phyloP scores from a whole-genome alignment of 2,329 filamentous ascomycete species.

The Aspergillus ruber region DNA sequence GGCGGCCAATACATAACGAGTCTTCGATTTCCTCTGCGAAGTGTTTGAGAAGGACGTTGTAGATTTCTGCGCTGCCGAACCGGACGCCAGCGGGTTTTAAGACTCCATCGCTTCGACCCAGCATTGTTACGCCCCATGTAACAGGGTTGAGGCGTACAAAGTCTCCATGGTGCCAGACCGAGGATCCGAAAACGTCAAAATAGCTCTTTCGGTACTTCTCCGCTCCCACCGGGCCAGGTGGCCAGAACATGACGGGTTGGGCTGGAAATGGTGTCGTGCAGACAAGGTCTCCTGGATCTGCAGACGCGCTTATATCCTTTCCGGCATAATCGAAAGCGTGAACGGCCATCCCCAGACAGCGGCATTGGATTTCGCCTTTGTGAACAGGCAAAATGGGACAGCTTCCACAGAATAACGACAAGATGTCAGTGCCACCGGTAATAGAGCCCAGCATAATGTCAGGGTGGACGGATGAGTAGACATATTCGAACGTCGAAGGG shows the following conservation, averaged over 20 bases:
- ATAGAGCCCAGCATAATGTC: conserved; percentile 86
- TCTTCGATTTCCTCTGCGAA: conserved; percentile 76
- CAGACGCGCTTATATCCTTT: conserved; percentile 52
- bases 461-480: conserved; percentile 74
- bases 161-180: conserved; percentile 87
- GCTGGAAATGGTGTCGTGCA: conserved; percentile 82
- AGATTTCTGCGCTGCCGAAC: conserved; percentile 92
- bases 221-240: conserved; percentile 57
- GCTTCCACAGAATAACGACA: conserved; percentile 85
- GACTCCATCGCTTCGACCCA: conserved; percentile 86
- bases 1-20: conserved; percentile 76
- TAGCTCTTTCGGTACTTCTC: conserved; percentile 78
- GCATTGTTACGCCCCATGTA: conserved; percentile 79
- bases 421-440: conserved; percentile 93
- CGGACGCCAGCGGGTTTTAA: conserved; percentile 86
- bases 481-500: conserved; percentile 85
- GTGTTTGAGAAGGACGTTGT: conserved; percentile 82
- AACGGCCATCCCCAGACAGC: conserved; percentile 74
- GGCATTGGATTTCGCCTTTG: conserved; percentile 69
- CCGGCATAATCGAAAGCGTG: conserved; percentile 51
- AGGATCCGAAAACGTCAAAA: conserved; percentile 70
- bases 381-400: conserved; percentile 69
- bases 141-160: conserved; percentile 67
- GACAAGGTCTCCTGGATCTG: conserved; percentile 78
- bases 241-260: conserved; percentile 84